Percentiles rank a stretch among this genome's conserved stretches.
Conservation (phyloP, 2,329 filamentous ascomycete species). For the Ophiobolus disseminans region DNA sequence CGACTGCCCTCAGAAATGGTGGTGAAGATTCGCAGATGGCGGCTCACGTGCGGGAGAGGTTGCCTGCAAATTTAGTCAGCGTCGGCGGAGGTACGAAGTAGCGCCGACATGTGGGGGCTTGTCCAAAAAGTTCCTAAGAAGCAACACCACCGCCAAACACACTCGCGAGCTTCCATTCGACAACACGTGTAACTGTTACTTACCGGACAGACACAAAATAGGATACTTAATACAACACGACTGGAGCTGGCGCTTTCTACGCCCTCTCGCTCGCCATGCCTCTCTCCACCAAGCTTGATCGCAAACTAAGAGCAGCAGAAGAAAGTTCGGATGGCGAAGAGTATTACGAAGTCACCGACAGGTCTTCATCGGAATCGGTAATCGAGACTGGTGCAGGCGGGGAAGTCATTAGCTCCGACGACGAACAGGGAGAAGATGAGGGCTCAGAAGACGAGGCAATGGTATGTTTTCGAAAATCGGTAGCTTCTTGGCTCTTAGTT, state of each 20-base stretch:
- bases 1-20: neutral
- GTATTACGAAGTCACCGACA: conserved; percentile 50
- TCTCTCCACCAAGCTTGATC: conserved; percentile 45
- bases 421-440: conserved; percentile 28
- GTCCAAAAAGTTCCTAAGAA: conserved; percentile 19
- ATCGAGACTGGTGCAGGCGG: conserved; percentile 48
- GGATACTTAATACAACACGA: too few species aligned
- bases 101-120: conserved; percentile 16
- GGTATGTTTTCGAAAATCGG: conserved; percentile 15
- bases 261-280: conserved; percentile 46
- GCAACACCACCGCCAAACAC: neutral
- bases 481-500: conserved; percentile 3
- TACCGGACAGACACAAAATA: too few species aligned
- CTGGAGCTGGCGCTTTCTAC: too few species aligned
- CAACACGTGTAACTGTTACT: too few species aligned
- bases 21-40: conserved; percentile 4
- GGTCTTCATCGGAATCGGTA: conserved; percentile 49
- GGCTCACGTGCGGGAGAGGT: conserved; percentile 3
- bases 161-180: neutral
- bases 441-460: conserved; percentile 36
- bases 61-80: conserved; percentile 17
- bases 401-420: conserved; percentile 45
- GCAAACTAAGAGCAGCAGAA: conserved; percentile 45
- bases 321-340: conserved; percentile 47
- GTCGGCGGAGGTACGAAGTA: conserved; percentile 14